Base-by-base conservation (phyloP, 2,329 filamentous ascomycete genomes). In the Aspergillus pseudotamarii region DNA sequence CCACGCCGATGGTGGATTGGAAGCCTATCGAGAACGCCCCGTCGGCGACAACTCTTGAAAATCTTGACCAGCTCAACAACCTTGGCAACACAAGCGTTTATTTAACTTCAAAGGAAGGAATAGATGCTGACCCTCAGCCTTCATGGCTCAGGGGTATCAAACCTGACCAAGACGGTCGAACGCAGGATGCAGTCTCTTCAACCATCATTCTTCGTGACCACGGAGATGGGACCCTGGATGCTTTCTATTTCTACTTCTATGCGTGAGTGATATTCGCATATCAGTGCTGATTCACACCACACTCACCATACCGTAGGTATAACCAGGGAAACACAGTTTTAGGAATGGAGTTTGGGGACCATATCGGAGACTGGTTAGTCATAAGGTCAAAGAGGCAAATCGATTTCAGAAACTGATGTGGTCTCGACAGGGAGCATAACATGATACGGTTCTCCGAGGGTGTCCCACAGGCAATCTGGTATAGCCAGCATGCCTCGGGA, bases 241-340 rank as follows among this genome's bases (percentile, higher is more conserved):
- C 82, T 0, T 89, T 88, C 69, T 89, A 88, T 74, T 86, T 88
- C 72, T 88, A 87, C 69, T 89, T 88, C 68, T 87, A 86, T 69
- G 82, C 85, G 75, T 83, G 48, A 70, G 75, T 71, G 30, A 54
- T n/a, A 11, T n/a, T 8, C 8, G 16, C 21, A 9, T 11, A 8
- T 30, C 16, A 2, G 3, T 6, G 14, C 10, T 26, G 4, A 23
- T 6, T 55, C 30, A 5, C 8, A 16, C 23, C 14, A 62, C 68
- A 46, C 65, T 61, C 2, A 60, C 26, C 26, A 16, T 16, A 12
- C 23, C 9, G 21, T 60, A 80, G 78, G 26, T 86, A 82, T 72
- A 85, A 87, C 66, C 81, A 81, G 67, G 86, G 85, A 19, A 84
- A 85, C 34, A 79, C 74, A 1, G 82, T 86, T 1, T 64, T 85